Evolutionary conservation across 345 rosid species (phyloP).

Genomic region (Lenwebbia sp.): DNA sequence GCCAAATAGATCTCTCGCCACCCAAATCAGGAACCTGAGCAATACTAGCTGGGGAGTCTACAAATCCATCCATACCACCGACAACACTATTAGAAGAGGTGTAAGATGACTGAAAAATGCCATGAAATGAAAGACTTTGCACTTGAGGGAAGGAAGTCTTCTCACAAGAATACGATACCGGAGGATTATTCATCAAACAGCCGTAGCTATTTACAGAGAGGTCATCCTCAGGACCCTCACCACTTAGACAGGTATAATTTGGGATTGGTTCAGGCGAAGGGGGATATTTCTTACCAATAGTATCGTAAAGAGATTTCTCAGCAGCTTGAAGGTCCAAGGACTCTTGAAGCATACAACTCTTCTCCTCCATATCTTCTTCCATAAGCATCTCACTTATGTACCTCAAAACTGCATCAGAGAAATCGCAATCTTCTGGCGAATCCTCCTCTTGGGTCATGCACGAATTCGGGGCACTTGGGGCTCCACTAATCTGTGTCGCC

Average conservation of each 20-base stretch:
- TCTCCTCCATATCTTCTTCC: slow-evolving; percentile 86
- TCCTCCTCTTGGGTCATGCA: slow-evolving; percentile 33
- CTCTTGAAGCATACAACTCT: slow-evolving; percentile 70
- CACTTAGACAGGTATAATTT: slow-evolving; percentile 3
- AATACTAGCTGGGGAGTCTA: slow-evolving; percentile 39
- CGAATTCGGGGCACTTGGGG: background rate
- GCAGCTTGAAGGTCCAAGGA: slow-evolving; percentile 82
- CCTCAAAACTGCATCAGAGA: slow-evolving; percentile 69
- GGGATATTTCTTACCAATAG: slow-evolving; percentile 81
- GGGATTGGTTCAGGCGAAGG: slow-evolving; percentile 53
- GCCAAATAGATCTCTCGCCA: slow-evolving; percentile 49
- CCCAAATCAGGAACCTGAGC: slow-evolving; percentile 24
- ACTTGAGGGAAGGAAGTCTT: slow-evolving; percentile 14
- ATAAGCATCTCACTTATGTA: slow-evolving; percentile 82
- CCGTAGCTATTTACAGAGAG: slow-evolving; percentile 14
- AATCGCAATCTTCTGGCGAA: slow-evolving; percentile 51
- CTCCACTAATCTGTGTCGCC: slow-evolving; percentile 1
- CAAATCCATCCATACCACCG: slow-evolving; percentile 28
- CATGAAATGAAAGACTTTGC: slow-evolving; percentile 10
- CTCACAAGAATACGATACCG: slow-evolving; percentile 16
- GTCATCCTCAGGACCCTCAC: slow-evolving; percentile 18
- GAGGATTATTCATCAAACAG: slow-evolving; percentile 8
- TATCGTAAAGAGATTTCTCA: slow-evolving; percentile 86
- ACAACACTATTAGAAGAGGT: slow-evolving; percentile 32
- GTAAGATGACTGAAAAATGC: slow-evolving; percentile 33